These are phyloP conservation scores for Lodderomyces orthopsilosis DNA, from an alignment of 1,139 yeast genomes.

Conservation along the genomic window DNA sequence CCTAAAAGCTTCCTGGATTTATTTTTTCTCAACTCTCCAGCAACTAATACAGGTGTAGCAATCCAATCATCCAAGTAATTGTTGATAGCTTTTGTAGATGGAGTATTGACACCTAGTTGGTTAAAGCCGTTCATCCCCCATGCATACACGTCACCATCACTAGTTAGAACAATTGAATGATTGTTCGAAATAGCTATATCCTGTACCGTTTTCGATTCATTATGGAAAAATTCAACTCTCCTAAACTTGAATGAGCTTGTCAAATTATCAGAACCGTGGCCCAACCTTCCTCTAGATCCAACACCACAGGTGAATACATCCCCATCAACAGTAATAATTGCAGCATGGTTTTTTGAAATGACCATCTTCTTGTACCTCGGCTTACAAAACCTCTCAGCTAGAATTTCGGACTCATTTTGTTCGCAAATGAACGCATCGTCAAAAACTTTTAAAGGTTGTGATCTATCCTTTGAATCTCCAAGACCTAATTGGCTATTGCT, in stretches of 20 bases:
- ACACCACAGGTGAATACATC: slow-evolving; percentile 62
- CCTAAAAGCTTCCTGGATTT: slow-evolving; percentile 37
- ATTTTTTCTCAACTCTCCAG: slow-evolving; percentile 43
- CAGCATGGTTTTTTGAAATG: slow-evolving; percentile 67
- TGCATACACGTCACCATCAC: slow-evolving; percentile 53
- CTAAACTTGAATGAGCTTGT: slow-evolving; percentile 38
- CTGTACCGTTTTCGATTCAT: slow-evolving; percentile 27
- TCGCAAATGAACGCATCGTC: slow-evolving; percentile 18
- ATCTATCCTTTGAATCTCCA: slow-evolving; percentile 63
- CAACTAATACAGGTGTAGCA: slow-evolving; percentile 48
- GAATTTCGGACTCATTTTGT: slow-evolving; percentile 6
- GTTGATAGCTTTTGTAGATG: slow-evolving; percentile 16
- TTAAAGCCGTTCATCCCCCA: slow-evolving; percentile 76
- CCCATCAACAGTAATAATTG: slow-evolving; percentile 55
- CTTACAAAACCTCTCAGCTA: slow-evolving; percentile 20
- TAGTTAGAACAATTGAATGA: slow-evolving; percentile 59
- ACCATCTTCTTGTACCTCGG: slow-evolving; percentile 46
- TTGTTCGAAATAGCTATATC: slow-evolving; percentile 58
- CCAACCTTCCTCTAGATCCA: slow-evolving; percentile 71
- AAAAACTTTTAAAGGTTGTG: slow-evolving; percentile 25
- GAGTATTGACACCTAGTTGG: slow-evolving; percentile 60
- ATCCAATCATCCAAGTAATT: slow-evolving; percentile 37
- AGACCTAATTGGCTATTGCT: slow-evolving; percentile 65
- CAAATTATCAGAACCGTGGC: slow-evolving; percentile 43
- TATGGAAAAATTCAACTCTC: slow-evolving; percentile 25